These are phyloP conservation scores for Simplicillium sp. DNA, from an alignment of 2,329 filamentous ascomycete genomes.

Conservation along the genomic window DNA sequence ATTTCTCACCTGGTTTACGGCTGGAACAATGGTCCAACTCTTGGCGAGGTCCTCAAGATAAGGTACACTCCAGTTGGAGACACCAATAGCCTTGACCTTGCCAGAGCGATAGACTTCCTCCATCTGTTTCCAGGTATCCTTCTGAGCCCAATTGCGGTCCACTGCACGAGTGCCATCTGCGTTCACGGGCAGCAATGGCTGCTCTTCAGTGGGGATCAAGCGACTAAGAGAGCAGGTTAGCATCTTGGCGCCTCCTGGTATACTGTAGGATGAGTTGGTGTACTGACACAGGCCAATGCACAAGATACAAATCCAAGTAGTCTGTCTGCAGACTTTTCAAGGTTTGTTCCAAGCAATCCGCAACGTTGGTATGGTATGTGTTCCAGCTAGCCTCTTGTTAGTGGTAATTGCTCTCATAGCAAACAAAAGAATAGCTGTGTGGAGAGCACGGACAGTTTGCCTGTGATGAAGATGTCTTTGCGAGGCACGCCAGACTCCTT, in stretches of 20 bases:
- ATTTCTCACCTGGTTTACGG: no score
- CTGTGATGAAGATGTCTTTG: slow-evolving; percentile 40
- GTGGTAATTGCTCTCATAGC: no score
- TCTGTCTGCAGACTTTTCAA: no score
- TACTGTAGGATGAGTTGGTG: no score
- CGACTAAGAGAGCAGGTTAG: slow-evolving; percentile 29
- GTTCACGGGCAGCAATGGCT: slow-evolving; percentile 12
- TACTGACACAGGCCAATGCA: slow-evolving; percentile 8
- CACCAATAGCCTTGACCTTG: slow-evolving; percentile 48
- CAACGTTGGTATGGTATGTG: no score
- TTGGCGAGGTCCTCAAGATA: slow-evolving; percentile 17
- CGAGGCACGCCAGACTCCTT: slow-evolving; percentile 31
- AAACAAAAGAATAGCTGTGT: no score
- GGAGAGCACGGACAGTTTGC: slow-evolving; percentile 46
- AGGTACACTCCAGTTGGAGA: slow-evolving; percentile 18
- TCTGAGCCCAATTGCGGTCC: no score
- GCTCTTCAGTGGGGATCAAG: slow-evolving; percentile 38
- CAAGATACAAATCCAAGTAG: no score
- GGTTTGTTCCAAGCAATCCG: no score
- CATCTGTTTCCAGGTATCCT: slow-evolving; percentile 11
- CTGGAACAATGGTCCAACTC: slow-evolving; percentile 28
- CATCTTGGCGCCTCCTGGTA: no score
- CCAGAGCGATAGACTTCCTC: slow-evolving; percentile 12
- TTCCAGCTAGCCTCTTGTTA: no score
- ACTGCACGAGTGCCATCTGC: slow-evolving; percentile 13